Conservation (phyloP, 1,139 yeast species). For the Pichia sp. region DNA sequence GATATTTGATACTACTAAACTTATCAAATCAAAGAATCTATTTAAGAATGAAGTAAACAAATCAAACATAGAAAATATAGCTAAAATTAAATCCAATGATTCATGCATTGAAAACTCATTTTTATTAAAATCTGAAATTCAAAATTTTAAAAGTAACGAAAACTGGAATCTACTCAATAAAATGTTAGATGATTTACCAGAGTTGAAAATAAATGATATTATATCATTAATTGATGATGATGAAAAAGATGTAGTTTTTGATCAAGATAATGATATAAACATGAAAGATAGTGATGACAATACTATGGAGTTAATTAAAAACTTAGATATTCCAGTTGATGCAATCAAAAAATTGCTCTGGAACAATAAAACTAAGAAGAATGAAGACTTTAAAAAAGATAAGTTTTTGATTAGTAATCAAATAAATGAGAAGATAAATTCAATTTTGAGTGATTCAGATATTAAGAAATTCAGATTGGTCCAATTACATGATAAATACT, state of each 20-base stretch:
- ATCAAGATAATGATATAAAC: constrained; percentile 11
- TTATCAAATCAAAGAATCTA: constrained; percentile 19
- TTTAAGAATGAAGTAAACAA: constrained; percentile 16
- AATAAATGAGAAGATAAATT: constrained; percentile 23
- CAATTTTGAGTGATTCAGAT: constrained; percentile 18
- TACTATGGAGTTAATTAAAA: background rate
- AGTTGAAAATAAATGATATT: constrained; percentile 17
- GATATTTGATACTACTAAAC: constrained; percentile 19
- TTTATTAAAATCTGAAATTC: constrained; percentile 20
- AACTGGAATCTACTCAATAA: constrained; percentile 14
- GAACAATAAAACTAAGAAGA: background rate
- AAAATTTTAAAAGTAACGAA: constrained; percentile 16
- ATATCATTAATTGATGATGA: constrained; percentile 14
- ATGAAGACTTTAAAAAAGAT: constrained; percentile 16
- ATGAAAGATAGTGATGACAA: constrained; percentile 7
- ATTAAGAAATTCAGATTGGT: constrained; percentile 23
- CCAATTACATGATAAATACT: constrained; percentile 24
- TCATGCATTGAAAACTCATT: constrained; percentile 16
- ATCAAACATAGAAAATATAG: constrained; percentile 13
- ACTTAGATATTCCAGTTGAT: constrained; percentile 1
- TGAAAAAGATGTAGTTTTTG: constrained; percentile 11
- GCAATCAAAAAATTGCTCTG: constrained; percentile 2
- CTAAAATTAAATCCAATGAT: constrained; percentile 18
- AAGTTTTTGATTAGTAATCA: constrained; percentile 20
- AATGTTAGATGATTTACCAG: constrained; percentile 19